A percentile compares a stretch with the other conserved stretches of the same genome.
Conservation (phyloP, 164 flowering plant genomes). For the Platanus orientalis region DNA sequence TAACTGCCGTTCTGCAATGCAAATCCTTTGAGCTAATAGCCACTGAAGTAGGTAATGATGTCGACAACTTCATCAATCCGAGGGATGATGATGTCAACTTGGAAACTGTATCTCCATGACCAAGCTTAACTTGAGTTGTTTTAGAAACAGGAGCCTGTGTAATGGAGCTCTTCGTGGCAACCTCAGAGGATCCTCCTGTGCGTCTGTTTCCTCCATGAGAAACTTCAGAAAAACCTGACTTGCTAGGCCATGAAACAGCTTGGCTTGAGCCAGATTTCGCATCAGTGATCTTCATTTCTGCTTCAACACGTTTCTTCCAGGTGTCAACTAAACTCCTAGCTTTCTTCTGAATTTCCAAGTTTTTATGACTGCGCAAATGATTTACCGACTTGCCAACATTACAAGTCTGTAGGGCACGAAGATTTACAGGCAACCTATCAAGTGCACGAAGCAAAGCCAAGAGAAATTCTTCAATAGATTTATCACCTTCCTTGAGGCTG, state of each 20-base stretch:
- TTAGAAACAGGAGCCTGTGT: slow-evolving; percentile 53
- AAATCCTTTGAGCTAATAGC: slow-evolving; percentile 28
- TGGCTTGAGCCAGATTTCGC: slow-evolving; percentile 65
- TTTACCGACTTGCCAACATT: slow-evolving; percentile 91
- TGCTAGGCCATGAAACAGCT: slow-evolving; percentile 59
- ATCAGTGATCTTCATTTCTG: slow-evolving; percentile 80
- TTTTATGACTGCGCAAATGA: slow-evolving; percentile 53
- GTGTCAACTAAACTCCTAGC: slow-evolving; percentile 80
- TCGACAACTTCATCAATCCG: slow-evolving; percentile 35
- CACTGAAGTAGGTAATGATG: slow-evolving; percentile 23
- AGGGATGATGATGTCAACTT: slow-evolving; percentile 48
- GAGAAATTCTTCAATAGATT: slow-evolving; percentile 75
- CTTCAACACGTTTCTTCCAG: slow-evolving; percentile 99
- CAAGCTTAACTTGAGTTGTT: slow-evolving; percentile 34
- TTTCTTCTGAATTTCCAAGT: slow-evolving; percentile 59
- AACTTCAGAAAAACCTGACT: slow-evolving; percentile 44
- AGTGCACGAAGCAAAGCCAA: slow-evolving; percentile 83
- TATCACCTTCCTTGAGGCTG: slow-evolving; percentile 62
- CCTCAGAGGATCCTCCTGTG: slow-evolving; percentile 47
- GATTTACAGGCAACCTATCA: slow-evolving; percentile 86
- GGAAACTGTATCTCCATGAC: slow-evolving; percentile 40
- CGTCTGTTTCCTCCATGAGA: slow-evolving; percentile 55
- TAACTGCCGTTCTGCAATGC: slow-evolving; percentile 11
- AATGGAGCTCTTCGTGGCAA: slow-evolving; percentile 44
- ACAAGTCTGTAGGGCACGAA: slow-evolving; percentile 73